These are phyloP conservation scores for Senna tora DNA, from an alignment of 306 rosid species.

Conservation along the genomic window DNA sequence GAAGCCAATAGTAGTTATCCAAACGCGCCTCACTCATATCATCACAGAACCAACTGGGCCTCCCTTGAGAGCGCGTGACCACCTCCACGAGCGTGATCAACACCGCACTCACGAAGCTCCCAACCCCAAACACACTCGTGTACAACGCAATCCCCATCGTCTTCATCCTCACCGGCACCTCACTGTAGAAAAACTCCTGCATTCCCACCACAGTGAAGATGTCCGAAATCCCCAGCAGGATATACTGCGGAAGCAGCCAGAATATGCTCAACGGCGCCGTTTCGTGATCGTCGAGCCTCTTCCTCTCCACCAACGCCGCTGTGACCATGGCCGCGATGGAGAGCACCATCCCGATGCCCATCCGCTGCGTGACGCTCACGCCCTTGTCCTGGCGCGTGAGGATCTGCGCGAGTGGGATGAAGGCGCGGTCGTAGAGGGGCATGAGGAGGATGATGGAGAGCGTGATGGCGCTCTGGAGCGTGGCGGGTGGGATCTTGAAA, in stretches of 20 bases:
- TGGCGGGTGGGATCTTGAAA: constrained; percentile 93
- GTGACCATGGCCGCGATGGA: constrained; percentile 80
- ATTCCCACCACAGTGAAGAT: constrained; percentile 95
- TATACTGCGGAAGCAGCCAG: constrained; percentile 89
- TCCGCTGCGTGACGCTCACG: constrained; percentile 77
- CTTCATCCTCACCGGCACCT: constrained; percentile 82
- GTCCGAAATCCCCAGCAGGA: constrained; percentile 81
- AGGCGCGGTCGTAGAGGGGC: constrained; percentile 72
- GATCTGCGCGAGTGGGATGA: constrained; percentile 67
- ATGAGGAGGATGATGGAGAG: constrained; percentile 78
- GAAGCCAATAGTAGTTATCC: constrained; percentile 81
- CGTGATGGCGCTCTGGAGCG: constrained; percentile 82
- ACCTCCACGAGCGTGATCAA: constrained; percentile 72
- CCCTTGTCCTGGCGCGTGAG: constrained; percentile 64
- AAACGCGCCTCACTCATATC: constrained; percentile 78
- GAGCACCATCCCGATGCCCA: constrained; percentile 90
- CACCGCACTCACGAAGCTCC: constrained; percentile 86
- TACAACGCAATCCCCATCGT: constrained; percentile 85
- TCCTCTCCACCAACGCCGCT: constrained; percentile 79
- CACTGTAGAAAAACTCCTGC: constrained; percentile 95
- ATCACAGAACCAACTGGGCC: constrained; percentile 82
- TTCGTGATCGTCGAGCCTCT: constrained; percentile 52
- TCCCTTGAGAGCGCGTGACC: constrained; percentile 52
- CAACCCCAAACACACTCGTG: constrained; percentile 92
- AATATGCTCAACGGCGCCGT: constrained; percentile 73